phyloP scores from a whole-genome alignment of 1,284 basidiomycete species.

The Mrakiaceae sp. region DNA sequence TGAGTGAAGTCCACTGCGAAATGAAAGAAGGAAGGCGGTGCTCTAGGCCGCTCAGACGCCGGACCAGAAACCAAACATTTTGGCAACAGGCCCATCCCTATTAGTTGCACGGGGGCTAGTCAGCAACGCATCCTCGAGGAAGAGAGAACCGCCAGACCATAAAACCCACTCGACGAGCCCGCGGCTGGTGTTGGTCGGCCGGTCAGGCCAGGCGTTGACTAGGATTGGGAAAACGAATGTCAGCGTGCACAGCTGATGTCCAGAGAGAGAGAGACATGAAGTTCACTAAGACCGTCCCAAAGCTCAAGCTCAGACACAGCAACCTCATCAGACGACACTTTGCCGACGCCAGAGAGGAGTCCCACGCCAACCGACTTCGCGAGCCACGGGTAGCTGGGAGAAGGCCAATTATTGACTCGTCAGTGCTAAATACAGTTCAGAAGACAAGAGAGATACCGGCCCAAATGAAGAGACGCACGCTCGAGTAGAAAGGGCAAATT shows the following conservation, averaged over 20 bases:
- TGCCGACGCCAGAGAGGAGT: neutral
- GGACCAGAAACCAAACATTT: constrained; percentile 7
- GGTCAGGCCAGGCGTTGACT: constrained; percentile 12
- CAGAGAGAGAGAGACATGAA: neutral
- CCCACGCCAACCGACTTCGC: constrained; percentile 8
- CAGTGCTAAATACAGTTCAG: neutral
- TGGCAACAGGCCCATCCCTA: constrained; percentile 10
- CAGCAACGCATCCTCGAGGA: neutral
- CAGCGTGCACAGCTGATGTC: no score
- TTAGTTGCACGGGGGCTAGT: neutral
- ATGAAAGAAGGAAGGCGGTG: no score
- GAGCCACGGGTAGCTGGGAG: constrained; percentile 12
- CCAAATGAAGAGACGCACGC: constrained; percentile 13
- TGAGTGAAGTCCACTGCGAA: no score
- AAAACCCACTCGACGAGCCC: constrained; percentile 6
- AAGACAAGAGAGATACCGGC: neutral
- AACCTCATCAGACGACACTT: neutral
- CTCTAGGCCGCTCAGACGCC: neutral
- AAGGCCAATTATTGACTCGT: neutral
- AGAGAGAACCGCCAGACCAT: neutral
- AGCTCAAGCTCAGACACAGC: constrained; percentile 7
- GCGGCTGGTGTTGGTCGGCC: constrained; percentile 1
- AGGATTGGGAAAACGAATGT: no score
- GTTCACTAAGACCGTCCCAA: constrained; percentile 12
- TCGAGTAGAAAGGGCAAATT: constrained; percentile 25